These are phyloP conservation scores for Macrophomina pseudophaseolina DNA, from an alignment of 2,329 filamentous ascomycete species.

Conservation along the genomic window DNA sequence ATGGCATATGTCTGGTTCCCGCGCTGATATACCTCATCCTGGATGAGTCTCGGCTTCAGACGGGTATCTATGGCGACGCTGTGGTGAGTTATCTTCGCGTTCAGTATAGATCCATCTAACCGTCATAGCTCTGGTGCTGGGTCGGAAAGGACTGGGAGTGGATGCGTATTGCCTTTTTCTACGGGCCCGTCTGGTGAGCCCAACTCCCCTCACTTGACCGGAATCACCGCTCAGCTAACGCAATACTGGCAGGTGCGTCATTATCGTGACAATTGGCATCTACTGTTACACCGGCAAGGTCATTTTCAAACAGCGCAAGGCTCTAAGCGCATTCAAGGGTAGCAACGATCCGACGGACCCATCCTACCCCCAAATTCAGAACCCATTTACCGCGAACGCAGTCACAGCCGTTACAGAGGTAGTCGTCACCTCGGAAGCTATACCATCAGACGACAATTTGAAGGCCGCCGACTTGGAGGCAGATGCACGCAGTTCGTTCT, in stretches of 20 bases:
- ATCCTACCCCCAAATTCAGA: slow-evolving; percentile 40
- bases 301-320: slow-evolving; percentile 70
- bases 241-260: slow-evolving; percentile 51
- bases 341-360: slow-evolving; percentile 14
- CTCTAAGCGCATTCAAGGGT: slow-evolving; percentile 44
- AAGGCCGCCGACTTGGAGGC: slow-evolving; percentile 28
- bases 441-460: slow-evolving; percentile 47
- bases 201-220: neutral
- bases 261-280: slow-evolving; percentile 66
- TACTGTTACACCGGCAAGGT: slow-evolving; percentile 70
- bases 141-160: slow-evolving; percentile 69
- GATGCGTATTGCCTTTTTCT: slow-evolving; percentile 76
- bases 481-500: slow-evolving; percentile 37
- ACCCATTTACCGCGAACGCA: slow-evolving; percentile 57
- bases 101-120: neutral
- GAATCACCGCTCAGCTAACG: neutral
- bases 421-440: slow-evolving; percentile 54
- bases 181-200: slow-evolving; percentile 69
- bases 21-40: slow-evolving; percentile 72
- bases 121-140: slow-evolving; percentile 78
- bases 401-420: slow-evolving; percentile 63
- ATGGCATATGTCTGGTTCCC: slow-evolving; percentile 73
- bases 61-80: slow-evolving; percentile 74
- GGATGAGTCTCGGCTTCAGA: slow-evolving; percentile 51
- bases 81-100: slow-evolving; percentile 49